These are phyloP conservation scores for Malus asiatica DNA, from an alignment of 306 rosid genomes.

Conservation along the genomic window DNA sequence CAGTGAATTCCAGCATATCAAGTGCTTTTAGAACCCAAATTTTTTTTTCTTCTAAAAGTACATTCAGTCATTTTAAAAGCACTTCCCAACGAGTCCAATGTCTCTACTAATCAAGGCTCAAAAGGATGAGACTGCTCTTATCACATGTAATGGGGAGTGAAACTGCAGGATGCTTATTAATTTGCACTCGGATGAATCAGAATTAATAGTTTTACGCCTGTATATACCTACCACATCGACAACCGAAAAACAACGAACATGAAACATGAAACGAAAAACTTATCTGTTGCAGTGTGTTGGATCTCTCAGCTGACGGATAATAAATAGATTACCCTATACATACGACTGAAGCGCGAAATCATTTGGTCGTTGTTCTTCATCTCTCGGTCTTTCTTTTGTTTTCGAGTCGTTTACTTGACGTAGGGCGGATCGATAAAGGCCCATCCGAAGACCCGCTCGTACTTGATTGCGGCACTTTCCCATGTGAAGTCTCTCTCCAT, in stretches of 20 bases:
- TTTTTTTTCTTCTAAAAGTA: too few species aligned
- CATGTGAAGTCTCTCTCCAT: slow-evolving; percentile 68
- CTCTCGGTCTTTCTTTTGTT: neutral
- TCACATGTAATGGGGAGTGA: neutral
- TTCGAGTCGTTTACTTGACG: neutral
- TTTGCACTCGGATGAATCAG: neutral
- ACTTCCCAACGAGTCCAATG: neutral
- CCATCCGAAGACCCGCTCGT: slow-evolving; percentile 75
- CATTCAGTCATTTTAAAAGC: too few species aligned
- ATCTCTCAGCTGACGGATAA: neutral
- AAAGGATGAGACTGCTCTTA: neutral
- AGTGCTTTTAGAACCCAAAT: too few species aligned
- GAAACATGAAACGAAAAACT: neutral
- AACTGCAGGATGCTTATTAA: neutral
- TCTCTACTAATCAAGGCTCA: neutral
- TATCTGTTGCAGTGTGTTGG: neutral
- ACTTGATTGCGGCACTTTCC: slow-evolving; percentile 66
- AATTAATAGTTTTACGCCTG: neutral
- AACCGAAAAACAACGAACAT: neutral
- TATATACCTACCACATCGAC: neutral
- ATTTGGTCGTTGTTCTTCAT: neutral
- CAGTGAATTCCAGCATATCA: too few species aligned
- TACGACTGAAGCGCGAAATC: neutral
- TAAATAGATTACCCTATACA: neutral
- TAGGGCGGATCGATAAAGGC: slow-evolving; percentile 62